These are phyloP conservation scores for Pichia exigua DNA, from an alignment of 805 yeast genomes.

Conservation along the genomic window DNA sequence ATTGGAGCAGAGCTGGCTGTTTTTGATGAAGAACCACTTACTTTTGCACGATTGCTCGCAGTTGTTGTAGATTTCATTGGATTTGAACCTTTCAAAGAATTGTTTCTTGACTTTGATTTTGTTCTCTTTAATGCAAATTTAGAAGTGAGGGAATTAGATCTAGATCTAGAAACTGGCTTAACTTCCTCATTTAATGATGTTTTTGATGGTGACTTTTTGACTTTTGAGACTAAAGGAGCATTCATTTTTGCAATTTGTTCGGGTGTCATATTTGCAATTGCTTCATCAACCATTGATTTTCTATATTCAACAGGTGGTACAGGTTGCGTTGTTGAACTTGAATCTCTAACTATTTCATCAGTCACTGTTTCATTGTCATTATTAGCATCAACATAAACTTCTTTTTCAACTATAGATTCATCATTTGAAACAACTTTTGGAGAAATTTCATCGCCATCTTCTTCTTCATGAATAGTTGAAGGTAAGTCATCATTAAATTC, in stretches of 20 bases:
- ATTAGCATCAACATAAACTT: not conserved
- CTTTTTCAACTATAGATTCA: not conserved
- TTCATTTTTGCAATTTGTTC: constrained; percentile 24
- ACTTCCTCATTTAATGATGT: constrained; percentile 34
- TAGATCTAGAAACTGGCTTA: constrained; percentile 26
- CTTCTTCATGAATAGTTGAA: constrained; percentile 16
- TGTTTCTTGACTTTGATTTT: constrained; percentile 17
- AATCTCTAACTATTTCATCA: not conserved
- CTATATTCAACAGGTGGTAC: constrained; percentile 15
- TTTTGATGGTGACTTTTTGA: constrained; percentile 20
- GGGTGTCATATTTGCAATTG: constrained; percentile 20
- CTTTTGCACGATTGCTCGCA: constrained; percentile 6
- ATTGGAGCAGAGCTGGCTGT: constrained; percentile 15
- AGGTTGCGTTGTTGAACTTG: not conserved
- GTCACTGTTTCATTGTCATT: constrained; percentile 1
- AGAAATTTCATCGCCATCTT: constrained; percentile 2
- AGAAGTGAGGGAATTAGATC: constrained; percentile 15
- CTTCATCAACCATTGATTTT: constrained; percentile 29
- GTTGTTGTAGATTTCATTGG: constrained; percentile 9
- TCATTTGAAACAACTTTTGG: not conserved
- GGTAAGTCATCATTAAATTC: constrained; percentile 10
- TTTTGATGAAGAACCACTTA: constrained; percentile 4
- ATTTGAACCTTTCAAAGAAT: constrained; percentile 12
- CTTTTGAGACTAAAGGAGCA: constrained; percentile 22
- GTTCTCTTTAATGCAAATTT: constrained; percentile 1